Conservation (phyloP, 2,329 filamentous ascomycete species). For the Metarhizium humberi region DNA sequence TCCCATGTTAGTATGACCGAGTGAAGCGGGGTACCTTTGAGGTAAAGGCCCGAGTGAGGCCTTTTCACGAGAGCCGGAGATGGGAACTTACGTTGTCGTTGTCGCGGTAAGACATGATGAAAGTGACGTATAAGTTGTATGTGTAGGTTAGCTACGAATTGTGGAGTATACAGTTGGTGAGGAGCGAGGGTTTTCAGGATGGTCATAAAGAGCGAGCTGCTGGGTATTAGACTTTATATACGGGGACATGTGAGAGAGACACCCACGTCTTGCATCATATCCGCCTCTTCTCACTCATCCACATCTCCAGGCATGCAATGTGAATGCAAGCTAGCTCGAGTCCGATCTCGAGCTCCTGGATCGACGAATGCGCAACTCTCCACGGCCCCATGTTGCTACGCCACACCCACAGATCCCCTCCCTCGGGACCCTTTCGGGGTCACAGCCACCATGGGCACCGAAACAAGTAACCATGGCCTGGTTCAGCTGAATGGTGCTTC, state of each 20-base stretch:
- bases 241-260: not conserved
- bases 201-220: not conserved
- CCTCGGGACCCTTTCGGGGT: not conserved
- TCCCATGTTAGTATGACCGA: not conserved
- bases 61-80: not conserved
- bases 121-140: constrained; percentile 2
- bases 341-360: constrained; percentile 1
- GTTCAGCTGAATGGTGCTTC: constrained; percentile 7
- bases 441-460: constrained; percentile 4
- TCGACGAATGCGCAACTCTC: not conserved
- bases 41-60: not conserved
- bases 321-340: not conserved
- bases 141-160: not conserved
- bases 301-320: not conserved
- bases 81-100: constrained; percentile 26
- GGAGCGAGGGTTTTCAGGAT: not conserved
- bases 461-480: constrained; percentile 3
- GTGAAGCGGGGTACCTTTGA: not conserved
- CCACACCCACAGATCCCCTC: constrained; percentile 1
- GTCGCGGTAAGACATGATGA: constrained; percentile 37
- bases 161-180: not conserved
- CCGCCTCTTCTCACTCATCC: not conserved
- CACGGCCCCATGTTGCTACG: not conserved
- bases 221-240: not conserved
- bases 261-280: not conserved